Conservation (phyloP, 805 yeast species). For the Saturnispora sekii region DNA sequence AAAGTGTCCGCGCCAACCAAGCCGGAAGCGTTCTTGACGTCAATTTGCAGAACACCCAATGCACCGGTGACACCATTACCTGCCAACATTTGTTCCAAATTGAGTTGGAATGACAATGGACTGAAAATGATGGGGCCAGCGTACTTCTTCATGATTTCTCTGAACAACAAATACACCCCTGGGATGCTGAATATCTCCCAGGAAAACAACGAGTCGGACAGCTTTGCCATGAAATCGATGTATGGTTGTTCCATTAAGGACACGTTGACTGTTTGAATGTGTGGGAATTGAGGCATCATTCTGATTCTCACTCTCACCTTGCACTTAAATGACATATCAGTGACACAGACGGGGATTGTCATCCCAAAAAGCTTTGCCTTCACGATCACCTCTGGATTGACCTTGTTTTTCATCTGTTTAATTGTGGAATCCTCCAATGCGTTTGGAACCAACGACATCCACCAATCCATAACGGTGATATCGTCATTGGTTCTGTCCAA, state of each 20-base stretch:
- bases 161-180: constrained; percentile 73
- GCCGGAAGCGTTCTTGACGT: constrained; percentile 54
- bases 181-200: constrained; percentile 86
- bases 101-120: constrained; percentile 89
- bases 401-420: constrained; percentile 75
- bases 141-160: constrained; percentile 77
- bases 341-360: constrained; percentile 68
- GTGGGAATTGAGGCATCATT: constrained; percentile 88
- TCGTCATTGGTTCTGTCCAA: constrained; percentile 84
- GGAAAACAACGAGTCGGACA: constrained; percentile 76
- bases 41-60: constrained; percentile 74
- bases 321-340: constrained; percentile 69
- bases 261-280: constrained; percentile 81
- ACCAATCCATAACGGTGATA: constrained; percentile 97
- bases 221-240: constrained; percentile 72
- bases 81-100: constrained; percentile 80
- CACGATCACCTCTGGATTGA: constrained; percentile 71
- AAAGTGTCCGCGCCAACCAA: constrained; percentile 59
- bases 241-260: constrained; percentile 80
- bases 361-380: constrained; percentile 79
- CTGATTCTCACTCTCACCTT: constrained; percentile 72
- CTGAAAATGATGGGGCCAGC: constrained; percentile 81
- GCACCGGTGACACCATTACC: constrained; percentile 75
- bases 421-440: constrained; percentile 74
- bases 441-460: constrained; percentile 86